Percentiles rank a stretch among this genome's conserved stretches.
Conservation (phyloP, 345 rosid genomes). For the Rhodomyrtus tomentosa region DNA sequence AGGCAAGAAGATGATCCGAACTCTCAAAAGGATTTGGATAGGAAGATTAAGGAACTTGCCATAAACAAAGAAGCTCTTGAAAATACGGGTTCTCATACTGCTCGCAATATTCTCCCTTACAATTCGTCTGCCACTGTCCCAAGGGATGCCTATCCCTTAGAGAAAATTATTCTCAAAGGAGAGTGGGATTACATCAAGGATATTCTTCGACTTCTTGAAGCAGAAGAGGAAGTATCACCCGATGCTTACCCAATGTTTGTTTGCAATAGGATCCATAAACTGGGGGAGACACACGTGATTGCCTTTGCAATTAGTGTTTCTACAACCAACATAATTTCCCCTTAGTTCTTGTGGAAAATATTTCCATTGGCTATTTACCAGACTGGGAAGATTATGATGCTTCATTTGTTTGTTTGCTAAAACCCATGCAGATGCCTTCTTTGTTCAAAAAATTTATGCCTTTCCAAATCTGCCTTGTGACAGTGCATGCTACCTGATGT, state of each 20-base stretch:
- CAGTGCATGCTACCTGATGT: neutral
- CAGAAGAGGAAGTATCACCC: slow-evolving; percentile 8
- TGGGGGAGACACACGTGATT: slow-evolving; percentile 42
- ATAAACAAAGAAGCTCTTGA: slow-evolving; percentile 53
- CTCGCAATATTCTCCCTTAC: slow-evolving; percentile 65
- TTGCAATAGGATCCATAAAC: slow-evolving; percentile 48
- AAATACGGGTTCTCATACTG: slow-evolving; percentile 14
- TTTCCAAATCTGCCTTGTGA: neutral
- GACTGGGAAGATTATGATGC: neutral
- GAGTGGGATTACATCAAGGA: slow-evolving; percentile 64
- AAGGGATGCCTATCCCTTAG: slow-evolving; percentile 59
- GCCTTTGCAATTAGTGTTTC: neutral
- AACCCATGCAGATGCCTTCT: neutral
- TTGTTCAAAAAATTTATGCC: neutral
- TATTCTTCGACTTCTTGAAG: slow-evolving; percentile 23
- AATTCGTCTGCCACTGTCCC: slow-evolving; percentile 42
- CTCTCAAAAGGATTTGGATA: slow-evolving; percentile 25
- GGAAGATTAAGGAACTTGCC: slow-evolving; percentile 24
- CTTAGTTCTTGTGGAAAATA: neutral
- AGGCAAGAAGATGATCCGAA: slow-evolving; percentile 38
- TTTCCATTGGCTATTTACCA: neutral
- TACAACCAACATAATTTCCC: neutral
- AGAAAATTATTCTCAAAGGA: slow-evolving; percentile 47
- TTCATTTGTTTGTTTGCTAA: neutral
- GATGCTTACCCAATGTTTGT: slow-evolving; percentile 54